These are phyloP conservation scores for Phytomonas francai DNA, from an alignment of 208 protist genomes.

Conservation along the genomic window DNA sequence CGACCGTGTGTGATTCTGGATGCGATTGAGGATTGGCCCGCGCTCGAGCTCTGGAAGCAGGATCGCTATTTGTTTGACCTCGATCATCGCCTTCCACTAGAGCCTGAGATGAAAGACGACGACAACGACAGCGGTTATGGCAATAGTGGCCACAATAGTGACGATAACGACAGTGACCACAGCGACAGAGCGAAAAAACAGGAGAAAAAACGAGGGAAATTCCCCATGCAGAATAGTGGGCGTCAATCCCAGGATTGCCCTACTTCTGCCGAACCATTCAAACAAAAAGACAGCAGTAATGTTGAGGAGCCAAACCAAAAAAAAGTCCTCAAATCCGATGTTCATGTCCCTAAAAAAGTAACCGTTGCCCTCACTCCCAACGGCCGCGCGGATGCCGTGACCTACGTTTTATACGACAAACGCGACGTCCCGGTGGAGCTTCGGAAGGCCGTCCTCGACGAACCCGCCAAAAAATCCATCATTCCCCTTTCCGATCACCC, in stretches of 20 bases:
- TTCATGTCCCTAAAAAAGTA: slow-evolving; percentile 29
- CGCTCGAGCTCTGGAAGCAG: slow-evolving; percentile 59
- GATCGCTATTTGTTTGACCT: slow-evolving; percentile 77
- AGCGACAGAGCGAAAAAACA: neutral
- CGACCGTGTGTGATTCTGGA: slow-evolving; percentile 75
- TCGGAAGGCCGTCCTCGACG: slow-evolving; percentile 15
- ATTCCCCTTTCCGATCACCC: slow-evolving; percentile 14
- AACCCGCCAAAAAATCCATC: neutral
- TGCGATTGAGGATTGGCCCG: slow-evolving; percentile 62
- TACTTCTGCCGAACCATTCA: too few species aligned
- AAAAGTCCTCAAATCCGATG: neutral
- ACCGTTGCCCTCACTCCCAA: slow-evolving; percentile 89
- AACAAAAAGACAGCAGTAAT: too few species aligned
- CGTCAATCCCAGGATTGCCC: too few species aligned
- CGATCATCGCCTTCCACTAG: slow-evolving; percentile 35
- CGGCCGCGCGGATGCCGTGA: slow-evolving; percentile 84
- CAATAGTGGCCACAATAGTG: neutral
- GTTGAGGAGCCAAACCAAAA: neutral
- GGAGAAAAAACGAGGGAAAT: neutral
- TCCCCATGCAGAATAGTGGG: too few species aligned
- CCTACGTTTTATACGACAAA: slow-evolving; percentile 57
- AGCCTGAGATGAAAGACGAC: slow-evolving; percentile 15
- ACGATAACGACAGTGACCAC: neutral
- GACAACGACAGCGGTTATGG: neutral
- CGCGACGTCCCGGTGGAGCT: slow-evolving; percentile 22